phyloP scores from a whole-genome alignment of 148 eudicot genomes.

The Euryodendron excelsum region DNA sequence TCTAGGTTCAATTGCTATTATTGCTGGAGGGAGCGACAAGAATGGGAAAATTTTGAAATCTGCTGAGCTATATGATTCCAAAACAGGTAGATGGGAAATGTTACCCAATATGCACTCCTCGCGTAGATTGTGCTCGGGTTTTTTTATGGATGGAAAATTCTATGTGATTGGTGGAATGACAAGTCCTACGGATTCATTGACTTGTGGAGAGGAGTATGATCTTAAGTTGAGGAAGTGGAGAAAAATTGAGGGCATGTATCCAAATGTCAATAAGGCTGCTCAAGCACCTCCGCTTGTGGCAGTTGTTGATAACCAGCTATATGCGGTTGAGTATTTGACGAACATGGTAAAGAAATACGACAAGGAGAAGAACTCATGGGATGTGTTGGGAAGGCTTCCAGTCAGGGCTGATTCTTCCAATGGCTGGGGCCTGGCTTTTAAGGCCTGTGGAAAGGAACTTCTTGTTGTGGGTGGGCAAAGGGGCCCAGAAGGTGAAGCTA shows the following conservation, averaged over 20 bases:
- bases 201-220: conserved; percentile 37
- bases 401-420: conserved; percentile 35
- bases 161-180: conserved; percentile 39
- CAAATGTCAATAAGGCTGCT: conserved; percentile 32
- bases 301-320: conserved; percentile 34
- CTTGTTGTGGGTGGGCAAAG: conserved; percentile 39
- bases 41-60: conserved; percentile 34
- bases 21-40: conserved; percentile 39
- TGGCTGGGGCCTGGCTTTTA: conserved; percentile 43
- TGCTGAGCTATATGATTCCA: conserved; percentile 33
- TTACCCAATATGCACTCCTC: conserved; percentile 37
- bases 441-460: conserved; percentile 31
- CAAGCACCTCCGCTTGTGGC: conserved; percentile 41
- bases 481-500: conserved; percentile 35
- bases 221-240: conserved; percentile 27
- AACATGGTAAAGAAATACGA: conserved; percentile 33
- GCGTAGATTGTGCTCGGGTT: conserved; percentile 33
- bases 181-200: conserved; percentile 26
- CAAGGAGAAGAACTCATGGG: conserved; percentile 34
- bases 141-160: conserved; percentile 36
- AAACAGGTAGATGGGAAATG: conserved; percentile 31
- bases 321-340: conserved; percentile 30
- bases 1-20: conserved; percentile 36
- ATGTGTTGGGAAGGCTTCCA: conserved; percentile 35
- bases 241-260: conserved; percentile 37